Evolutionary conservation across 1,284 basidiomycete genomes (phyloP).

Genomic region (Pulchroboletus neoregius): DNA sequence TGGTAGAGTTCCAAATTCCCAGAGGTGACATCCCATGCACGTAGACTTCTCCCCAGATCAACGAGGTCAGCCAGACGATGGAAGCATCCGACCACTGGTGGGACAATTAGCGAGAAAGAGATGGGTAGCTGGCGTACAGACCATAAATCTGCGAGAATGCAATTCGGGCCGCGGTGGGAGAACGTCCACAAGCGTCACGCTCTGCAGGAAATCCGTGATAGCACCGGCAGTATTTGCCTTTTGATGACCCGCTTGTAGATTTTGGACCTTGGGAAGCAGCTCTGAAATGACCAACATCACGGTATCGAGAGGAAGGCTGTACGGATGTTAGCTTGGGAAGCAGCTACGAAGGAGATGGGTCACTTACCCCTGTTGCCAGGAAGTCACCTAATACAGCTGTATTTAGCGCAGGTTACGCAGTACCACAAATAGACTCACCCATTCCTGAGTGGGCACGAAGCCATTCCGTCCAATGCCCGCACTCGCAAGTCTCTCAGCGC

Average conservation of each 20-base stretch:
- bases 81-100: conserved; percentile 84
- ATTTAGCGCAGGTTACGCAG: background rate
- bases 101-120: conserved; percentile 6
- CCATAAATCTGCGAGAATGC: conserved; percentile 69
- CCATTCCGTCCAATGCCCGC: conserved; percentile 78
- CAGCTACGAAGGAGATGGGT: conserved; percentile 2
- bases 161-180: conserved; percentile 68
- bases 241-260: conserved; percentile 63
- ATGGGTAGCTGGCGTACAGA: conserved; percentile 34
- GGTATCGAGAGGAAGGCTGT: conserved; percentile 77
- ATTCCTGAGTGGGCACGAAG: conserved; percentile 91
- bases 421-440: conserved; percentile 53
- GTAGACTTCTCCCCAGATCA: conserved; percentile 92
- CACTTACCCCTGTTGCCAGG: conserved; percentile 81
- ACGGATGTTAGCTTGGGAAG: conserved; percentile 9
- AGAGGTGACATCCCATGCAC: conserved; percentile 81
- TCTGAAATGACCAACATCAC: conserved; percentile 84
- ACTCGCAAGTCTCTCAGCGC: conserved; percentile 60
- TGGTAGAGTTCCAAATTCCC: conserved; percentile 85
- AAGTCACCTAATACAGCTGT: conserved; percentile 53
- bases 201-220: conserved; percentile 67
- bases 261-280: conserved; percentile 81
- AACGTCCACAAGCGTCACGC: conserved; percentile 59
- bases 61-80: conserved; percentile 82
- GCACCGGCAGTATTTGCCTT: conserved; percentile 61